phyloP scores from a whole-genome alignment of 495 filamentous ascomycete species.

The Platismatia glauca region DNA sequence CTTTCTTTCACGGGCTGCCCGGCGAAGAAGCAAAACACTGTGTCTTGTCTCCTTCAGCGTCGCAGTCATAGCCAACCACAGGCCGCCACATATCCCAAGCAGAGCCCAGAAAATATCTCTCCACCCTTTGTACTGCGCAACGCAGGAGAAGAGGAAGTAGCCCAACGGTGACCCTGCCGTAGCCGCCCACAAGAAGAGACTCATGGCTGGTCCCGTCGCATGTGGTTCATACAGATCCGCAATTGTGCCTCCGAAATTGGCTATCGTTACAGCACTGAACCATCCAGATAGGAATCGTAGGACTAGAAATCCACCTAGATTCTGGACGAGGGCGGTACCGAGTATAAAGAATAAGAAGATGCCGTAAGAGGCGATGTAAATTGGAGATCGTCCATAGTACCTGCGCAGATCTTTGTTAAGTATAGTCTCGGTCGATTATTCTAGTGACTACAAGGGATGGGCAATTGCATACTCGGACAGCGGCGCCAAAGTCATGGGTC shows the following conservation, averaged over 20 bases:
- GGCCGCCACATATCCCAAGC: slow-evolving; percentile 38
- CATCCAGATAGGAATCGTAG: slow-evolving; percentile 26
- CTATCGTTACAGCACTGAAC: slow-evolving; percentile 27
- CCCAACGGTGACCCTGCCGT: slow-evolving; percentile 36
- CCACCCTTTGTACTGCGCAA: slow-evolving; percentile 33
- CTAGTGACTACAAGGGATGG: slow-evolving; percentile 11
- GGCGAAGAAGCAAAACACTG: slow-evolving; percentile 25
- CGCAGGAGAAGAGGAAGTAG: slow-evolving; percentile 36
- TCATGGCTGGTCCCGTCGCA: slow-evolving; percentile 24
- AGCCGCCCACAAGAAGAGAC: slow-evolving; percentile 33
- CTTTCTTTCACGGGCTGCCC: slow-evolving; percentile 22
- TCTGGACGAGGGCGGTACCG: slow-evolving; percentile 25
- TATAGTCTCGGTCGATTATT: slow-evolving; percentile 20
- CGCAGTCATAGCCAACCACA: slow-evolving; percentile 34
- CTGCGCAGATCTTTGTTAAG: slow-evolving; percentile 9
- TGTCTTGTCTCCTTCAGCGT: slow-evolving; percentile 40
- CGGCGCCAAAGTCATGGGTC: slow-evolving; percentile 35
- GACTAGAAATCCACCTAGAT: slow-evolving; percentile 24
- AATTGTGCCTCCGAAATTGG: slow-evolving; percentile 25
- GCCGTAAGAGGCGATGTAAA: slow-evolving; percentile 30
- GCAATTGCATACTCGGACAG: slow-evolving; percentile 29
- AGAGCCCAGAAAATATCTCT: slow-evolving; percentile 40
- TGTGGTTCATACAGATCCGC: slow-evolving; percentile 25
- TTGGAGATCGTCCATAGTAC: slow-evolving; percentile 28
- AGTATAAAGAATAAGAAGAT: slow-evolving; percentile 26